These are phyloP conservation scores for Lactifluus pinguis DNA, from an alignment of 768 basidiomycete genomes.

Conservation along the genomic window DNA sequence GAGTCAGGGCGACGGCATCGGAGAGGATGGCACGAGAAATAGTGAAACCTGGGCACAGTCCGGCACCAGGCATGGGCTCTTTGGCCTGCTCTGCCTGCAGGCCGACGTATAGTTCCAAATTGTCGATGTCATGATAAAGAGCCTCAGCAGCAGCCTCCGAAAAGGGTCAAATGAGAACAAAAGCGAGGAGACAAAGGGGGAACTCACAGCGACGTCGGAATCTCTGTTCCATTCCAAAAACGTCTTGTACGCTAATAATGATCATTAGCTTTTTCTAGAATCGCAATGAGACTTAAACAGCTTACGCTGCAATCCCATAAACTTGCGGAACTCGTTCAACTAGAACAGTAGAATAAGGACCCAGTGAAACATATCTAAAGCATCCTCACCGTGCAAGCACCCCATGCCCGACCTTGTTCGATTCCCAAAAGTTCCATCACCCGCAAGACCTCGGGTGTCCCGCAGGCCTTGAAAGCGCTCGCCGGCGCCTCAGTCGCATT, in stretches of 20 bases:
- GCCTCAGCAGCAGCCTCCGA: constrained; percentile 49
- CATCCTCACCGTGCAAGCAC: constrained; percentile 53
- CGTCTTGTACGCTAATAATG: constrained; percentile 6
- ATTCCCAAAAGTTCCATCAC: constrained; percentile 65
- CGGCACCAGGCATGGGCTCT: constrained; percentile 52
- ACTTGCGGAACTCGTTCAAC: constrained; percentile 34
- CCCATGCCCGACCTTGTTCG: constrained; percentile 57
- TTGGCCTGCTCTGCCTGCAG: constrained; percentile 59
- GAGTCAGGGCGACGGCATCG: constrained; percentile 65
- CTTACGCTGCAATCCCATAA: constrained; percentile 59
- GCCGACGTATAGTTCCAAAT: constrained; percentile 63
- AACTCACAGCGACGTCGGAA: constrained; percentile 21
- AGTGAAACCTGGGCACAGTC: constrained; percentile 76
- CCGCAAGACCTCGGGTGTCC: constrained; percentile 55
- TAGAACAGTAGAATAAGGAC: not conserved
- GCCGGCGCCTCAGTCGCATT: constrained; percentile 51
- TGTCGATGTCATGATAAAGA: constrained; percentile 65
- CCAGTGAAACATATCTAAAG: not conserved
- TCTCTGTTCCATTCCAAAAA: constrained; percentile 32
- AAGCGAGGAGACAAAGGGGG: too few species aligned
- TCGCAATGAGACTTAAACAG: not conserved
- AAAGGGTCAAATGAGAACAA: not conserved
- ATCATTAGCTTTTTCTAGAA: not conserved
- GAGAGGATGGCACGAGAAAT: constrained; percentile 78
- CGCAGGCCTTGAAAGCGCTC: constrained; percentile 58